These are phyloP conservation scores for Aquilaria yunnanensis DNA, from an alignment of 345 rosid species.

Conservation along the genomic window DNA sequence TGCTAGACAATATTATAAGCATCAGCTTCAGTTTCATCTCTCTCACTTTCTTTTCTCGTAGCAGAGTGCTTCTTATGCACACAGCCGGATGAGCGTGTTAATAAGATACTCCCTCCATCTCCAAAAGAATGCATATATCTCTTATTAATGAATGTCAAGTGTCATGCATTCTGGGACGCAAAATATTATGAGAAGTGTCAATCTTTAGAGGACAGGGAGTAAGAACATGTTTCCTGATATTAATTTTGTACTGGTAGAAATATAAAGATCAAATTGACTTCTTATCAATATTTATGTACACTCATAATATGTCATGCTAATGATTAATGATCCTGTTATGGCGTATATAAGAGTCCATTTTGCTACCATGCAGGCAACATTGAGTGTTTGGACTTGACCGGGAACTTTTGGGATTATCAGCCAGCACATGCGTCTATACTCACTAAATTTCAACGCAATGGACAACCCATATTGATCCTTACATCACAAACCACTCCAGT, in stretches of 20 bases:
- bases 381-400: constrained; percentile 70
- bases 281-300: background rate
- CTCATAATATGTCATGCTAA: background rate
- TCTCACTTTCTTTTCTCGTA: background rate
- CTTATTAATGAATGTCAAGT: no score
- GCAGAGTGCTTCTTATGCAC: background rate
- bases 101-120: background rate
- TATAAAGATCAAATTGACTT: background rate
- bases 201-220: no score
- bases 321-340: background rate
- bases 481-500: constrained; percentile 23
- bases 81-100: no score
- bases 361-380: constrained; percentile 43
- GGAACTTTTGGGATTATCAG: constrained; percentile 42
- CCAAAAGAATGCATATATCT: background rate
- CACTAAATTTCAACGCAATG: constrained; percentile 53
- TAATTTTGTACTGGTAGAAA: background rate
- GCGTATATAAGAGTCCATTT: background rate
- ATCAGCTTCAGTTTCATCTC: background rate
- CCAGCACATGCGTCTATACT: constrained; percentile 32
- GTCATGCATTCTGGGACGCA: no score
- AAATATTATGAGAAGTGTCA: no score
- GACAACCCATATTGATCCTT: constrained; percentile 53
- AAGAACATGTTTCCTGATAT: background rate
- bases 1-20: background rate